Base-by-base conservation (phyloP, 108 stramenopile species). In the Cyclotella atomus region DNA sequence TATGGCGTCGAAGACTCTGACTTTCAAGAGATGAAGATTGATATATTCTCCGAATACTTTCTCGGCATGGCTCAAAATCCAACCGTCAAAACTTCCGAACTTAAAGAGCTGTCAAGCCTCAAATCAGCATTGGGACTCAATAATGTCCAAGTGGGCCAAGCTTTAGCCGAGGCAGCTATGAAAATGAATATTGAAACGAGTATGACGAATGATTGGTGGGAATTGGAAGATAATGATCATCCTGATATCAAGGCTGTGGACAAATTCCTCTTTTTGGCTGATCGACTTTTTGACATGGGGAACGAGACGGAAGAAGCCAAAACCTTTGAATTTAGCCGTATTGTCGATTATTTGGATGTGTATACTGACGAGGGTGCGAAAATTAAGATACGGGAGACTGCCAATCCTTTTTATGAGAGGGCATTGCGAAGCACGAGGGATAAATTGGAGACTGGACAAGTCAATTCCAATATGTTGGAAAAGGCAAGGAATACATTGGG, bases 281-380 rank as follows among this genome's bases (percentile, higher is more conserved):
- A 94, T 29, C 84, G 95, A 47, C 81, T 89, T 0, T 82, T 96
- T 57, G 63, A 59, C 10, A 77, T 85, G 69, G 89, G 79, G 10
- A 82, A 80, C 17, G 94, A 95, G 77, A 93, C 91, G 14, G 79
- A 88, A 9, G 91, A 93, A 65, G 92, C 91, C n/a, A 87, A 86
- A 54, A 75, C 66, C 24, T 96, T 88, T 82, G 95, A 96, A 71
- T 86, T 94, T 80, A 82, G 80, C 15, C 80, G 95, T 14, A 77
- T 91, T 16, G 84, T 87, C 52, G 89, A 90, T 64, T 83, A 87
- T 2, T 69, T 94, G 62, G 84, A 84, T 2, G 65, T 70, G 1
- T 30, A 34, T 38, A 47, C 71, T 16, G 47, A 35, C 24, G 75
- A 82, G 43, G 88, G 75, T 15, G 12, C 84, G 71, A 86, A 89